Conservation (phyloP, 2,329 filamentous ascomycete genomes). For the Stemphylium vesicarium region DNA sequence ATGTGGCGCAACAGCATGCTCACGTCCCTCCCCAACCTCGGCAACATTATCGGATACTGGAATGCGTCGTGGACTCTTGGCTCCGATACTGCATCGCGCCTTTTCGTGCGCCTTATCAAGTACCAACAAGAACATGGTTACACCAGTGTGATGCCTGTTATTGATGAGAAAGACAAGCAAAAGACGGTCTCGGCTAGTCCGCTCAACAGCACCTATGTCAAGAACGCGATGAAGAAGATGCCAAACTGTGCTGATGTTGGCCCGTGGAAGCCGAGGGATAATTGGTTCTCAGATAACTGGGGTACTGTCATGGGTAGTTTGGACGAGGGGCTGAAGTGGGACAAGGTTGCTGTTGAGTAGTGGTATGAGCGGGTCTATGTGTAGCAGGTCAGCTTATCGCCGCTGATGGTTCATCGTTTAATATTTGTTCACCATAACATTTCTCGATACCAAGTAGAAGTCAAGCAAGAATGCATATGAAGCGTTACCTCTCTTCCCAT, state of each 20-base stretch:
- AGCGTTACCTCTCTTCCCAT: too few species aligned
- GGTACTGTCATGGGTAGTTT: conserved; percentile 53
- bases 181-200: conserved; percentile 51
- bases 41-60: conserved; percentile 66
- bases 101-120: conserved; percentile 60
- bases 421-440: too few species aligned
- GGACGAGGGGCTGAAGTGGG: conserved; percentile 49
- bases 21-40: conserved; percentile 66
- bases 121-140: conserved; percentile 56
- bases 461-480: too few species aligned
- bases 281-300: conserved; percentile 54
- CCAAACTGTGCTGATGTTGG: conserved; percentile 57
- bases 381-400: too few species aligned
- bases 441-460: too few species aligned
- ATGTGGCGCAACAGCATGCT: conserved; percentile 69
- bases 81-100: conserved; percentile 60
- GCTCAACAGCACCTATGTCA: conserved; percentile 60
- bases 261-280: conserved; percentile 53
- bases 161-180: conserved; percentile 49
- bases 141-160: conserved; percentile 54
- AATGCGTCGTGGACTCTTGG: conserved; percentile 69
- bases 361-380: neutral
- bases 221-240: conserved; percentile 48
- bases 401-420: too few species aligned
- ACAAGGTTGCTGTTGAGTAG: conserved; percentile 19